These are phyloP conservation scores for Eutrema japonicum DNA, from an alignment of 345 rosid genomes.

Conservation along the genomic window DNA sequence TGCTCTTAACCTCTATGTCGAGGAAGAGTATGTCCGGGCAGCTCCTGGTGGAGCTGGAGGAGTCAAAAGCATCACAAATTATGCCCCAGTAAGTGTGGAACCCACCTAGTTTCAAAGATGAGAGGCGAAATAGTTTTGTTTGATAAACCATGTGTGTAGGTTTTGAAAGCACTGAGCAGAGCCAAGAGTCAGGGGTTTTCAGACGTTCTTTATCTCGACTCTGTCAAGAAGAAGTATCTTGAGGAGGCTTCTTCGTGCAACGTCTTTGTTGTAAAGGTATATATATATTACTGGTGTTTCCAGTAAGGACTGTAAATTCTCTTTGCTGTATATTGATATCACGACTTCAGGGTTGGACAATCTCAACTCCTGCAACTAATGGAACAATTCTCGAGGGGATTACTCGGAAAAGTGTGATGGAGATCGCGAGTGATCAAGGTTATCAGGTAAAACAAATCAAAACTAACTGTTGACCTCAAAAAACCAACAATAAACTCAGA, in stretches of 20 bases:
- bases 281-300: slow-evolving; percentile 7
- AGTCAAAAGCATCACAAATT: slow-evolving; percentile 59
- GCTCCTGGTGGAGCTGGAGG: slow-evolving; percentile 81
- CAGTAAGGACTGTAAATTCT: background rate
- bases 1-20: slow-evolving; percentile 45
- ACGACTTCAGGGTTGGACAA: slow-evolving; percentile 37
- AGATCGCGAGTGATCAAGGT: slow-evolving; percentile 51
- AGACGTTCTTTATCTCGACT: slow-evolving; percentile 92
- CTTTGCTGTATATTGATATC: slow-evolving; percentile 8
- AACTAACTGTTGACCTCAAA: slow-evolving; percentile 5
- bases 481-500: background rate
- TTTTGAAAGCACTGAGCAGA: slow-evolving; percentile 80
- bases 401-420: slow-evolving; percentile 50
- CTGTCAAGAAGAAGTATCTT: slow-evolving; percentile 76
- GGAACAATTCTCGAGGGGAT: slow-evolving; percentile 53
- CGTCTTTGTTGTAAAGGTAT: slow-evolving; percentile 70
- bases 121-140: slow-evolving; percentile 8
- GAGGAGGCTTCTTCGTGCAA: slow-evolving; percentile 98
- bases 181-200: slow-evolving; percentile 90
- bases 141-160: slow-evolving; percentile 48
- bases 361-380: slow-evolving; percentile 47
- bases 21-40: slow-evolving; percentile 66
- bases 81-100: slow-evolving; percentile 42
- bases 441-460: slow-evolving; percentile 41
- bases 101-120: slow-evolving; percentile 4